Percentiles rank a stretch among this genome's conserved stretches.
These are phyloP conservation scores for Xylaria sp. DNA, from an alignment of 2,329 filamentous ascomycete species.

Conservation along the genomic window DNA sequence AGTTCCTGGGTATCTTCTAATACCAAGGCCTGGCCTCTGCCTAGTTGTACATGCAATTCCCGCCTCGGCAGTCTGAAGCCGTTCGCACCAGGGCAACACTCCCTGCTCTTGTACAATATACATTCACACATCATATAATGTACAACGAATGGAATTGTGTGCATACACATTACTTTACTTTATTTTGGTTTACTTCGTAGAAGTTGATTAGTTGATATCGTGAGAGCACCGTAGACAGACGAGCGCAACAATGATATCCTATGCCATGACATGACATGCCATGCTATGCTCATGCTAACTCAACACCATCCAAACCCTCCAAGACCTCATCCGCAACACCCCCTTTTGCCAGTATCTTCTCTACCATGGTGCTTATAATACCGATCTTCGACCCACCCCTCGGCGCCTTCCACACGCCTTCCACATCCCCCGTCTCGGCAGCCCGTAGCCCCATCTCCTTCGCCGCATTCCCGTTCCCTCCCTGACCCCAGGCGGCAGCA, in stretches of 20 bases:
- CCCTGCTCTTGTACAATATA: slow-evolving; percentile 23
- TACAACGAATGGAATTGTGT: neutral
- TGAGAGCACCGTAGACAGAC: slow-evolving; percentile 19
- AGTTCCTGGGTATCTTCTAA: slow-evolving; percentile 84
- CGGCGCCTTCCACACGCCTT: slow-evolving; percentile 85
- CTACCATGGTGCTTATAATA: slow-evolving; percentile 75
- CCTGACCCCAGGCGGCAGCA: slow-evolving; percentile 53
- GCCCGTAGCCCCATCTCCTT: slow-evolving; percentile 50
- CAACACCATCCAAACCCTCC: slow-evolving; percentile 77
- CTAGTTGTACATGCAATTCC: neutral
- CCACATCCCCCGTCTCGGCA: slow-evolving; percentile 61
- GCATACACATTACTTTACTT: neutral
- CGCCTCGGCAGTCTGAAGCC: slow-evolving; percentile 21
- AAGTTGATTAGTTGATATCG: slow-evolving; percentile 30
- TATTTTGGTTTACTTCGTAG: neutral
- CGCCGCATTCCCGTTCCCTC: slow-evolving; percentile 37
- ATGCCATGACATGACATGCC: too few species aligned
- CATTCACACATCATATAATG: slow-evolving; percentile 3
- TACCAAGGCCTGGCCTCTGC: too few species aligned
- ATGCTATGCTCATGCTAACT: too few species aligned
- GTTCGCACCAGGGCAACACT: neutral
- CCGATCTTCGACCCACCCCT: slow-evolving; percentile 80
- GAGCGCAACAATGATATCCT: slow-evolving; percentile 14
- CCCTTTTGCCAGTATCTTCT: slow-evolving; percentile 74
- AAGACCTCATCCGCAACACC: slow-evolving; percentile 88